Conservation (phyloP, 176 grass and related monocot genomes). For the Melocanna baccifera region DNA sequence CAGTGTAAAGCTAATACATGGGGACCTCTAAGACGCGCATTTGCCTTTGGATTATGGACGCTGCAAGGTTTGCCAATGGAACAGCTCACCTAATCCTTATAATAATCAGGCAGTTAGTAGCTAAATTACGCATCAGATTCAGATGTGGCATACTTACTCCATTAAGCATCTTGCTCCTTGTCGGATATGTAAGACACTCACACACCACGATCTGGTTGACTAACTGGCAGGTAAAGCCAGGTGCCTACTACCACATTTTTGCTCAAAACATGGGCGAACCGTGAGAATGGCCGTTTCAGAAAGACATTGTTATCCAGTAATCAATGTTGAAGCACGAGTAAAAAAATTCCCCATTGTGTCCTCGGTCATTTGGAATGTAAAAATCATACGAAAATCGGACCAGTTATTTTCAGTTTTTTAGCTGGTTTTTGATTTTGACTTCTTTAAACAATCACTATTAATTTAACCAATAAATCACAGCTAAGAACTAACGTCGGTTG, state of each 20-base stretch:
- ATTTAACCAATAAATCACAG: no score
- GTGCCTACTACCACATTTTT: neutral
- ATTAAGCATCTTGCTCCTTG: conserved; percentile 26
- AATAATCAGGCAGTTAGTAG: neutral
- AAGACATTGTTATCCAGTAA: neutral
- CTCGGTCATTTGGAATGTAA: no score
- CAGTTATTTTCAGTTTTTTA: no score
- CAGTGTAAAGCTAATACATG: neutral
- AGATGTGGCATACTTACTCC: conserved; percentile 29
- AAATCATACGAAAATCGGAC: no score
- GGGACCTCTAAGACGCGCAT: neutral
- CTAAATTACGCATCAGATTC: neutral
- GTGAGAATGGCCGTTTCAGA: no score
- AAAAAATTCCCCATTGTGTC: neutral
- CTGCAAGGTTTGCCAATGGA: neutral
- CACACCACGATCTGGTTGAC: neutral
- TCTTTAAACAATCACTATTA: no score
- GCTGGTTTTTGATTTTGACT: fast-evolving
- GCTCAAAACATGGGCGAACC: neutral
- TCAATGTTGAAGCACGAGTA: neutral
- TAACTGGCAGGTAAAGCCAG: conserved; percentile 9
- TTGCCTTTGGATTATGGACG: conserved; percentile 2
- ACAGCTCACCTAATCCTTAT: conserved; percentile 51
- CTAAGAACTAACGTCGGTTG: no score
- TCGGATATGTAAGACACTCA: neutral